Evolutionary conservation across 1,139 yeast genomes (phyloP).

Genomic region (Tardiomyces blankii): DNA sequence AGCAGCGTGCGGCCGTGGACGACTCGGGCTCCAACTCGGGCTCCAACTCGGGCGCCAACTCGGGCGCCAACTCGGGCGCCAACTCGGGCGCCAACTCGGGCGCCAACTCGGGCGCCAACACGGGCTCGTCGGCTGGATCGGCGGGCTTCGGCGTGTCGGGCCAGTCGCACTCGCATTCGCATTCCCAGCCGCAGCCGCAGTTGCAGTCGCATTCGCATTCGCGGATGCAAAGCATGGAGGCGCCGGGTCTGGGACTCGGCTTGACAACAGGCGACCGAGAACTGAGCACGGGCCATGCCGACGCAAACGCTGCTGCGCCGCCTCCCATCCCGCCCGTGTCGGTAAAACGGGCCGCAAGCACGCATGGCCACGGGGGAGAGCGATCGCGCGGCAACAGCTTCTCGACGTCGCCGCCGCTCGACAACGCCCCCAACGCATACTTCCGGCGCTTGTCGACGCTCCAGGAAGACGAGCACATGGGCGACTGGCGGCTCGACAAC

Average conservation of each 20-base stretch:
- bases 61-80: not conserved
- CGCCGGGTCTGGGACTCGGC: not conserved
- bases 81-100: not conserved
- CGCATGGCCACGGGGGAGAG: not conserved
- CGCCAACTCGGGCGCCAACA: not conserved
- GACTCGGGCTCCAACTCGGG: not conserved
- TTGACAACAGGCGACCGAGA: no score
- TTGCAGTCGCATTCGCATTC: no score
- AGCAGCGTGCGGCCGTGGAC: constrained; percentile 15
- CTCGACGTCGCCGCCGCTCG: not conserved
- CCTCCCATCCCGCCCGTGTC: not conserved
- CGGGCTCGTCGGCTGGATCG: not conserved
- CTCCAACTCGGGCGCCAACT: not conserved
- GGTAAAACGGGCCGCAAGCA: not conserved
- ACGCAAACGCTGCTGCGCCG: no score
- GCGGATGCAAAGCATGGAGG: not conserved
- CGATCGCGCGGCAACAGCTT: not conserved
- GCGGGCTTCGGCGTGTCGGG: not conserved
- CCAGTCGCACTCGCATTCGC: no score
- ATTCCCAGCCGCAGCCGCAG: no score
- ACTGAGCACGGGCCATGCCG: no score
- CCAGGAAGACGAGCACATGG: constrained; percentile 35
- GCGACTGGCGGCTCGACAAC: constrained; percentile 7
- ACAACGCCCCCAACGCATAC: constrained; percentile 40
- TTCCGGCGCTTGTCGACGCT: constrained; percentile 60